These are phyloP conservation scores for Pontederia crassipes DNA, from an alignment of 176 grass and related monocot species.

Conservation along the genomic window DNA sequence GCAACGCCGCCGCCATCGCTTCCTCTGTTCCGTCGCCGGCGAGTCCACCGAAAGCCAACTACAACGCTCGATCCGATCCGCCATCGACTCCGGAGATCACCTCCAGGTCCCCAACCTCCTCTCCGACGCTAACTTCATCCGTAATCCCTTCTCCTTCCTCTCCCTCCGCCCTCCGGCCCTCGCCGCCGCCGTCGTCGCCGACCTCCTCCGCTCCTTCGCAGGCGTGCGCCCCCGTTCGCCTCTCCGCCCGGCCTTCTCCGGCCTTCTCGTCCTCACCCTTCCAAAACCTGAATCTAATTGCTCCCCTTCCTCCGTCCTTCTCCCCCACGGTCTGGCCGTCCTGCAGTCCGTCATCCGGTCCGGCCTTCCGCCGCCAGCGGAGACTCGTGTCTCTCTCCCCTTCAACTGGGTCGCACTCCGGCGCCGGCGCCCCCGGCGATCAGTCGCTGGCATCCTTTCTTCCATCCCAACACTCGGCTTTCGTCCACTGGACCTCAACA, in stretches of 20 bases:
- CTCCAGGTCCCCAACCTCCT: slow-evolving; percentile 6
- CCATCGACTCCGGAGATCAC: neutral
- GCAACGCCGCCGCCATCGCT: neutral
- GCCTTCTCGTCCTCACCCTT: slow-evolving; percentile 5
- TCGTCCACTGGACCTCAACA: slow-evolving; percentile 14
- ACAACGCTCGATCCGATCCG: neutral
- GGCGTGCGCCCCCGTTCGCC: slow-evolving; percentile 7
- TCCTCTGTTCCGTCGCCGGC: neutral
- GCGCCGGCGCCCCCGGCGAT: neutral
- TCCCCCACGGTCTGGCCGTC: slow-evolving; percentile 5
- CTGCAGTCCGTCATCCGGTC: slow-evolving; percentile 10
- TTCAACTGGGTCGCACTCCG: slow-evolving; percentile 7
- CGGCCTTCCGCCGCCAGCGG: slow-evolving; percentile 5
- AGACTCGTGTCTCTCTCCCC: slow-evolving; percentile 12
- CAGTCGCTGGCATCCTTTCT: neutral
- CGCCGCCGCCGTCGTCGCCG: slow-evolving; percentile 5
- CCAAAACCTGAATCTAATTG: neutral
- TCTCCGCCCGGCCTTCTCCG: slow-evolving; percentile 1
- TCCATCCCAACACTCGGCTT: slow-evolving; percentile 4
- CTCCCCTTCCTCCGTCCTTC: neutral
- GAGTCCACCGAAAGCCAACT: slow-evolving; percentile 3
- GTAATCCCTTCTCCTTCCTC: slow-evolving; percentile 12
- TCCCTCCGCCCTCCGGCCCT: slow-evolving; percentile 12
- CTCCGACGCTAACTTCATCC: neutral
- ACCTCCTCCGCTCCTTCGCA: slow-evolving; percentile 6